A percentile compares a stretch with the other conserved stretches of the same genome.
phyloP scores from a whole-genome alignment of 2,329 filamentous ascomycete genomes.

The Colletotrichum sp. region DNA sequence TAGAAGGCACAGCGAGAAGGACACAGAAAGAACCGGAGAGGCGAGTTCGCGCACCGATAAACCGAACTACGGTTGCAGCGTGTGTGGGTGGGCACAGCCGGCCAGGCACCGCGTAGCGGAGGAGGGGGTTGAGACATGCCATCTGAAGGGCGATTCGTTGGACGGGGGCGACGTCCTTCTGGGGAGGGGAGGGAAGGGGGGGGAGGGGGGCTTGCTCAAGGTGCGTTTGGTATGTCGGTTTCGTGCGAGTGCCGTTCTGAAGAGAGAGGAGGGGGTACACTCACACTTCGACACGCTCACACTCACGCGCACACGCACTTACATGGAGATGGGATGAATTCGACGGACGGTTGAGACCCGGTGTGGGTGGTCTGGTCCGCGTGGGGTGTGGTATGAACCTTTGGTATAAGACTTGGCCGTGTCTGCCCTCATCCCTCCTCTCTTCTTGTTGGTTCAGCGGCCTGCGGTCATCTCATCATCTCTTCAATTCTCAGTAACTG shows the following conservation, averaged over 20 bases:
- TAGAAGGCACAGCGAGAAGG: neutral
- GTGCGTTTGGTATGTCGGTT: slow-evolving; percentile 18
- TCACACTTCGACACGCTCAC: neutral
- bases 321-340: slow-evolving; percentile 8
- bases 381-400: slow-evolving; percentile 9
- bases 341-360: neutral
- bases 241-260: slow-evolving; percentile 15
- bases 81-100: neutral
- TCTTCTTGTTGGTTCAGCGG: neutral
- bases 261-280: neutral
- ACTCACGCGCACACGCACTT: neutral
- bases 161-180: neutral
- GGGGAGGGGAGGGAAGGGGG: neutral
- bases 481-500: neutral
- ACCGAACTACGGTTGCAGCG: neutral
- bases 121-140: slow-evolving; percentile 11
- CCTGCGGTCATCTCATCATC: slow-evolving; percentile 17
- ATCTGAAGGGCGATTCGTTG: slow-evolving; percentile 20
- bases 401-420: slow-evolving; percentile 19
- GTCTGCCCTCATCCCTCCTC: neutral
- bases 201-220: neutral
- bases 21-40: neutral
- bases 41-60: neutral
- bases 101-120: neutral
- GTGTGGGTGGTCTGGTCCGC: neutral